A percentile compares a stretch with the other conserved stretches of the same genome.
Evolutionary conservation across 257 asterid species (phyloP).

Genomic region (Fraxinus anomala): DNA sequence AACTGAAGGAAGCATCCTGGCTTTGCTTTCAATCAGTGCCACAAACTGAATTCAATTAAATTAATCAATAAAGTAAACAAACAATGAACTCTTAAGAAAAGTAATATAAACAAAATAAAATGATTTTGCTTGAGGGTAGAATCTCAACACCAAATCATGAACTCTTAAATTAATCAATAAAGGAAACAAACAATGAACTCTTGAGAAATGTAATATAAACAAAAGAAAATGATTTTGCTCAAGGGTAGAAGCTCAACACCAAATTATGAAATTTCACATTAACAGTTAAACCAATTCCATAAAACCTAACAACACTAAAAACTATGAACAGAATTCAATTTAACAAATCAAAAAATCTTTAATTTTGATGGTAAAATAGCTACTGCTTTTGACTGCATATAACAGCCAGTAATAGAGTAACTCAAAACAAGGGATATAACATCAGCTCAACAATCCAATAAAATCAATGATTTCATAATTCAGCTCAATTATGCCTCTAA

Average conservation of each 20-base stretch:
- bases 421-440: slow-evolving; percentile 1
- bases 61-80: neutral
- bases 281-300: neutral
- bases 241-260: neutral
- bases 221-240: neutral
- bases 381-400: neutral
- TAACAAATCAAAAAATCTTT: slow-evolving; percentile 1
- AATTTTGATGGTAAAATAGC: neutral
- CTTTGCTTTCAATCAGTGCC: neutral
- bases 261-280: neutral
- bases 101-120: slow-evolving; percentile 6
- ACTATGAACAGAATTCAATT: neutral
- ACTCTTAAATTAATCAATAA: neutral
- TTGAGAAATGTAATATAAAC: neutral
- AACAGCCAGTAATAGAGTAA: neutral
- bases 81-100: neutral
- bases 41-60: neutral
- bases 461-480: neutral
- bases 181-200: neutral
- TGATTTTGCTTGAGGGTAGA: neutral
- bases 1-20: slow-evolving; percentile 9
- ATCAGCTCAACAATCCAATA: slow-evolving; percentile 2
- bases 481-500: slow-evolving; percentile 19
- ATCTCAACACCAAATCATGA: neutral
- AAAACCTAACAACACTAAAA: neutral